A percentile compares a stretch with the other conserved stretches of the same genome.
phyloP scores from a whole-genome alignment of 306 rosid species.

The Rosa persica region DNA sequence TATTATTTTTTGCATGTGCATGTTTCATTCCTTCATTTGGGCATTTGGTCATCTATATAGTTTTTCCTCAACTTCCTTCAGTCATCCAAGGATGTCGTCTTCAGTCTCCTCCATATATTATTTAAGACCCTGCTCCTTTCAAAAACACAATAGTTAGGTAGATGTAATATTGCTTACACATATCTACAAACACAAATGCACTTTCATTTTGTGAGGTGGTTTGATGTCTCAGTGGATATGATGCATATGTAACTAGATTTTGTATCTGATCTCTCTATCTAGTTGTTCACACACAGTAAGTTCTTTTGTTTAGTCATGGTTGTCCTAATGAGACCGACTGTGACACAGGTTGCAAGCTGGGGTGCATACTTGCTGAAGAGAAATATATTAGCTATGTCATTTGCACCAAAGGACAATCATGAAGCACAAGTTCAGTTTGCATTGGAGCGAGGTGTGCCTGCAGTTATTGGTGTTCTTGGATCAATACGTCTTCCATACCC shows the following conservation, averaged over 20 bases:
- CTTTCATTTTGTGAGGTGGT: slow-evolving; percentile 2
- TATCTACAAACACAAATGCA: background rate
- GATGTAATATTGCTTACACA: background rate
- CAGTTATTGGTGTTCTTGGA: slow-evolving; percentile 92
- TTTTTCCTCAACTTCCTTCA: background rate
- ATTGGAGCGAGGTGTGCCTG: slow-evolving; percentile 93
- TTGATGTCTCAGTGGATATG: background rate
- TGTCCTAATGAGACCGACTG: slow-evolving; percentile 34
- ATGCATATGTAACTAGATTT: slow-evolving; percentile 18
- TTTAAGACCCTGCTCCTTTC: background rate
- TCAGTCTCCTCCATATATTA: background rate
- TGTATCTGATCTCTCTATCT: slow-evolving; percentile 17
- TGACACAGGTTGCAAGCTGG: slow-evolving; percentile 94
- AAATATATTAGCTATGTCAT: slow-evolving; percentile 88
- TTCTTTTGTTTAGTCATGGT: slow-evolving; percentile 21
- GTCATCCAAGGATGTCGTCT: background rate
- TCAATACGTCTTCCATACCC: slow-evolving; percentile 86
- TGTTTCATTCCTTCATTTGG: background rate
- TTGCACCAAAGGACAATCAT: slow-evolving; percentile 96
- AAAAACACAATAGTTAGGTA: background rate
- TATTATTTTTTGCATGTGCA: slow-evolving; percentile 1
- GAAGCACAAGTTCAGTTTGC: slow-evolving; percentile 99
- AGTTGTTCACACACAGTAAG: slow-evolving; percentile 18
- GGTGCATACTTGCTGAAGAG: slow-evolving; percentile 94
- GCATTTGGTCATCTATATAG: background rate